Conservation (phyloP, 2,329 filamentous ascomycete genomes). For the Pseudomassariella vexata region DNA sequence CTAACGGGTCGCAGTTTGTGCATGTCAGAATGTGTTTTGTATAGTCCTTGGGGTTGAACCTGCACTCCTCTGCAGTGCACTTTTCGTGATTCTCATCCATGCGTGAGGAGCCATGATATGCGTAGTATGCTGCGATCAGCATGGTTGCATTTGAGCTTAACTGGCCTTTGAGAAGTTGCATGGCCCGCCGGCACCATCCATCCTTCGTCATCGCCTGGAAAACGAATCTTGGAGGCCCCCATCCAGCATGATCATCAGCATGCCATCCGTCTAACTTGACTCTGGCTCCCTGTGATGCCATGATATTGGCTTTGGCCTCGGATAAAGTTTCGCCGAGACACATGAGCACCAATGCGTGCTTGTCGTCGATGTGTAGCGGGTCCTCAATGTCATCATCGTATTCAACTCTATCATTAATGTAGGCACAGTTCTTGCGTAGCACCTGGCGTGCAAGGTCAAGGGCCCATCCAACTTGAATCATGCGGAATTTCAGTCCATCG, state of each 20-base stretch:
- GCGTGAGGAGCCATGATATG: neutral
- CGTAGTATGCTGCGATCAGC: slow-evolving; percentile 3
- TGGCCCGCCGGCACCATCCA: slow-evolving; percentile 1
- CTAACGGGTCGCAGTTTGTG: neutral
- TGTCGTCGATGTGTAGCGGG: neutral
- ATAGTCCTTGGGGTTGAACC: neutral
- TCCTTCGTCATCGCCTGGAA: slow-evolving; percentile 1
- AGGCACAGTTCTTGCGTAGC: slow-evolving; percentile 4
- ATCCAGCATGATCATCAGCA: slow-evolving; percentile 1
- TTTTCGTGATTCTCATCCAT: neutral
- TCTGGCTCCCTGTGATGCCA: neutral
- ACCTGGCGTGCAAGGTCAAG: slow-evolving; percentile 3
- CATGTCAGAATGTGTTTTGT: neutral
- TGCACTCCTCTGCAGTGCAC: slow-evolving; percentile 1
- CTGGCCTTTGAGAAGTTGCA: slow-evolving; percentile 1
- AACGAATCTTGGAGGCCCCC: slow-evolving; percentile 3
- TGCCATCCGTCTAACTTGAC: slow-evolving; percentile 3
- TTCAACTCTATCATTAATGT: neutral
- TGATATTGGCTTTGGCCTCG: slow-evolving; percentile 3
- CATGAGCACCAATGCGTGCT: slow-evolving; percentile 3
- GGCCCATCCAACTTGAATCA: slow-evolving; percentile 2
- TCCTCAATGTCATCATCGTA: neutral
- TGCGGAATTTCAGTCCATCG: slow-evolving; percentile 1
- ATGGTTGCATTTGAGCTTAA: slow-evolving; percentile 4
- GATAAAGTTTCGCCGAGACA: slow-evolving; percentile 2